These are phyloP conservation scores for Plasmodium gallinaceum DNA, from an alignment of 169 alveolate species.

Conservation along the genomic window DNA sequence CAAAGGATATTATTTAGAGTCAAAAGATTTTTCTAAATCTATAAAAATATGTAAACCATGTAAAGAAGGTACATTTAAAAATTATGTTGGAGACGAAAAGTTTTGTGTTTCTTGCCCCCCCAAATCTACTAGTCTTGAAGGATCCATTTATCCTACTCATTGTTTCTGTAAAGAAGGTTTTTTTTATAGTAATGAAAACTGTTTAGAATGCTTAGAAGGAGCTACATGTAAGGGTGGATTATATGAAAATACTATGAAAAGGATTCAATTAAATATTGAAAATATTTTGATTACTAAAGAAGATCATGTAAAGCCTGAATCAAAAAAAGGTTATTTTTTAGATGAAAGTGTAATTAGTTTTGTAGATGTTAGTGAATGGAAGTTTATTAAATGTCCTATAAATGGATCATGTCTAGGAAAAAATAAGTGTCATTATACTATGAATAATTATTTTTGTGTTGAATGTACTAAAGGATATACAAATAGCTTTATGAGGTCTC, in stretches of 20 bases:
- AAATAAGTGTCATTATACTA: conserved; percentile 84
- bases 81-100: conserved; percentile 86
- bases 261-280: conserved; percentile 55
- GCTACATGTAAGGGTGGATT: conserved; percentile 89
- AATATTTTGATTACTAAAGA: conserved; percentile 75
- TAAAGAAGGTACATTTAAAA: conserved; percentile 87
- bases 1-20: conserved; percentile 84
- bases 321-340: conserved; percentile 85
- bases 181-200: conserved; percentile 84
- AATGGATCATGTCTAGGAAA: conserved; percentile 85
- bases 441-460: conserved; percentile 88
- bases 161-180: conserved; percentile 88
- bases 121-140: conserved; percentile 85
- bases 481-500: conserved; percentile 84
- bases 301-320: conserved; percentile 87
- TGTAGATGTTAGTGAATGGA: conserved; percentile 87
- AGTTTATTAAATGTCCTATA: conserved; percentile 88
- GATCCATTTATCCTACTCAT: conserved; percentile 86
- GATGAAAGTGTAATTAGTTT: conserved; percentile 78
- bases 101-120: conserved; percentile 87
- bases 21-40: conserved; percentile 17
- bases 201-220: conserved; percentile 88
- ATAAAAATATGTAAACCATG: conserved; percentile 85
- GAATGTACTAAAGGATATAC: conserved; percentile 89
- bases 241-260: conserved; percentile 43